Base-by-base conservation (phyloP, 192 early-diverging fungal species). In the Coemansia sp. region DNA sequence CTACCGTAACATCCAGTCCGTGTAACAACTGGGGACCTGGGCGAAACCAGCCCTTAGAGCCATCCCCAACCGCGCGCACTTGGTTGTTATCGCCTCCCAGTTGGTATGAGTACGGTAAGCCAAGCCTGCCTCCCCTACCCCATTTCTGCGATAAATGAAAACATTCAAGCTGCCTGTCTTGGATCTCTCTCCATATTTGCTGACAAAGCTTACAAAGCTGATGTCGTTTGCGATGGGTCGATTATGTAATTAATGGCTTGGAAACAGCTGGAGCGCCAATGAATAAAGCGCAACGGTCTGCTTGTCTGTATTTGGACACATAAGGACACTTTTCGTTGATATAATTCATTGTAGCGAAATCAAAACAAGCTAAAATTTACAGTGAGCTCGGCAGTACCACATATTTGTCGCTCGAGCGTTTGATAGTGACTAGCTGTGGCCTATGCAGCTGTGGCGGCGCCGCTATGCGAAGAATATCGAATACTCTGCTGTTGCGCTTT, bases 401-500 rank as follows among this genome's bases (percentile, higher is more conserved):
- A 32, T 74, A 82, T 28, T 10, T 63, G 19, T 47, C 49, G 30
- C 65, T 68, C 2, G 60, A 66, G 26, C 53, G 37, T 4, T 57
- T 58, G 28, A 82, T 63, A n/a, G 57, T 58, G 2, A 82, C 80
- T 30, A 82, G 59, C 71, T 63, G 80, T 62, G 80, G 80, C 26
- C 46, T 68, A 47, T 53, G 53, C 38, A 52, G 38, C 32, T 32
- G 43, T 13, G 33, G 37, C 28, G 33, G 26, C 23, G 17, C 16
- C 17, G 26, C 63, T 21, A 16, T 9, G 23, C 59, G 19, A 38
- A 47, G 60, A 37, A 75, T 40, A 6, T 30, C 52, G 7, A 67
- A 16, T 28, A 67, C 50, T 49, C 66, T 39, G 61, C 50, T 73
- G 37, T 17, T 35, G 40, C 43, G 61, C 21, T 44, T 11, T 16